These are phyloP conservation scores for Brasilioporus rufonigricans DNA, from an alignment of 768 basidiomycete species.

Conservation along the genomic window DNA sequence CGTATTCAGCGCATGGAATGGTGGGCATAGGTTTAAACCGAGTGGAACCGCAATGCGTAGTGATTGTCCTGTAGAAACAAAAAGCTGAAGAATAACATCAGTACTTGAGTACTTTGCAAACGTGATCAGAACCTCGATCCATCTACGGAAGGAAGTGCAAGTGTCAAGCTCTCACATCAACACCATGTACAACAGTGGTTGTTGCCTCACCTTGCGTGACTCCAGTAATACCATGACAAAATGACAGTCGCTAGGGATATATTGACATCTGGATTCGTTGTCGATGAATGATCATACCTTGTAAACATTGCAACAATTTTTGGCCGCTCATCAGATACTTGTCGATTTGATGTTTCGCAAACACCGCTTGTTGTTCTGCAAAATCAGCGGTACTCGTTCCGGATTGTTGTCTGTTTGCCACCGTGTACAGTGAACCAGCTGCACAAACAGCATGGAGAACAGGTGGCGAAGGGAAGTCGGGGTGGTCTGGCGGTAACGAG, in stretches of 20 bases:
- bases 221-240: neutral
- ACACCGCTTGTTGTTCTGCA: neutral
- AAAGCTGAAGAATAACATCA: neutral
- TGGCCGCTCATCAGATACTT: neutral
- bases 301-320: neutral
- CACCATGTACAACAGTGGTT: neutral
- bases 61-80: neutral
- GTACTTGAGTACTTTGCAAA: neutral
- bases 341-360: neutral
- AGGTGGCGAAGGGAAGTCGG: neutral
- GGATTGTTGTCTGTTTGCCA: neutral
- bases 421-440: neutral
- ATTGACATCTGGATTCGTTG: neutral
- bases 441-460: neutral
- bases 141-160: neutral
- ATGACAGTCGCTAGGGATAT: neutral
- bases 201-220: neutral
- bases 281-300: neutral
- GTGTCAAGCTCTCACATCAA: neutral
- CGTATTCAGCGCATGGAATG: neutral
- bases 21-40: neutral
- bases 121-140: neutral
- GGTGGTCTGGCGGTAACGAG: neutral
- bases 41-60: neutral
- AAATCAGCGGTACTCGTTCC: neutral